Percentiles rank a stretch among this genome's conserved stretches.
phyloP scores from a whole-genome alignment of 176 grass and related monocot species.

The Avena sativa region DNA sequence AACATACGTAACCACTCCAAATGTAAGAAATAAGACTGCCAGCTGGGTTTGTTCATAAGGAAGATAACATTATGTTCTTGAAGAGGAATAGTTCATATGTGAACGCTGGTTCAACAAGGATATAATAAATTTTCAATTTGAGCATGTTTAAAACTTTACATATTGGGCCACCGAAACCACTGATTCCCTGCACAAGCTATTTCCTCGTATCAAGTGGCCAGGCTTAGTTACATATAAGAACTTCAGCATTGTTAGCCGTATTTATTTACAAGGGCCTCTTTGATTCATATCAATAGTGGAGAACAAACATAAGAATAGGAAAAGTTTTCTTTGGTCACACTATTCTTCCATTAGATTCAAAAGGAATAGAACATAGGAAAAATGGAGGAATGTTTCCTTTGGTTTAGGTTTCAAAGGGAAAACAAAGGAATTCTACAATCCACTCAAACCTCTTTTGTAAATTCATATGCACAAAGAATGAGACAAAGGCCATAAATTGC shows the following conservation, averaged over 20 bases:
- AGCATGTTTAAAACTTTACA: neutral
- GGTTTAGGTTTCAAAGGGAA: neutral
- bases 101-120: neutral
- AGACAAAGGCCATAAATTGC: neutral
- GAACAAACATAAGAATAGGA: neutral
- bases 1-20: neutral
- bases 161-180: neutral
- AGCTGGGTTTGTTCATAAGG: slow-evolving; percentile 29
- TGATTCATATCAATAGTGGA: neutral
- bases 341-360: neutral
- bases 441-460: neutral
- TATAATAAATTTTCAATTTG: neutral
- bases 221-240: neutral
- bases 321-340: neutral
- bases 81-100: slow-evolving; percentile 1
- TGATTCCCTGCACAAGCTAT: neutral
- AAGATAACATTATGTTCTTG: neutral
- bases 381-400: neutral
- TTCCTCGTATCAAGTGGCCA: neutral
- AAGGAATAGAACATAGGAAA: neutral
- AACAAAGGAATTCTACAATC: neutral
- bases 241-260: neutral
- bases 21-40: slow-evolving; percentile 1
- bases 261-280: neutral
- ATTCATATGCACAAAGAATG: neutral